These are phyloP conservation scores for Phytopythium sindhum DNA, from an alignment of 352 stramenopile genomes.

Conservation along the genomic window DNA sequence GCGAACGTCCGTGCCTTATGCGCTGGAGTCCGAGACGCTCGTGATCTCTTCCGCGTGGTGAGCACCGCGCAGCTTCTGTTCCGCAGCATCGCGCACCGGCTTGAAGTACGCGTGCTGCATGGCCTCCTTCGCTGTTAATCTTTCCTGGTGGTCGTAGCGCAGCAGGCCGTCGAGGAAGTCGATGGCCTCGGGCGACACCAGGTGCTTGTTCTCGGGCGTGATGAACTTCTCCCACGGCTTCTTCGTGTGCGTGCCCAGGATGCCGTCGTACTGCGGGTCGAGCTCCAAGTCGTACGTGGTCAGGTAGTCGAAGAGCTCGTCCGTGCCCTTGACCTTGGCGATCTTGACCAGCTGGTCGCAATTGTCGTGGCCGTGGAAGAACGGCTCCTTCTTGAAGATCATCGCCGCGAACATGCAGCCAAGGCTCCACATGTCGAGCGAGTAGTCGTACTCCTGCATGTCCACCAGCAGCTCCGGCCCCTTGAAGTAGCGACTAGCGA, in stretches of 20 bases:
- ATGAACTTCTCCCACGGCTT: conserved; percentile 99
- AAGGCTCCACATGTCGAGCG: conserved; percentile 98
- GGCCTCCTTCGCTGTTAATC: conserved; percentile 97
- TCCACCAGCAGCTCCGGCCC: conserved; percentile 98
- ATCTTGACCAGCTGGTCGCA: conserved; percentile 99
- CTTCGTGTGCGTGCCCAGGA: conserved; percentile 96
- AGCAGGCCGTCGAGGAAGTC: conserved; percentile 90
- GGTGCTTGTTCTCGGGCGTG: conserved; percentile 96
- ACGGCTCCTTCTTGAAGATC: conserved; percentile 99
- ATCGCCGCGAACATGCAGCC: conserved; percentile 99
- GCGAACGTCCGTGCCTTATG: conserved; percentile 28
- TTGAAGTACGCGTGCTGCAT: conserved; percentile 99
- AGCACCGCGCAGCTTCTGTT: conserved; percentile 59
- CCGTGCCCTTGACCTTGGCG: conserved; percentile 96
- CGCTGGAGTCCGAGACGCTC: conserved; percentile 72
- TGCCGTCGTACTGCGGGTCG: conserved; percentile 98
- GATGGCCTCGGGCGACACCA: conserved; percentile 95
- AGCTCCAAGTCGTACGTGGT: conserved; percentile 99
- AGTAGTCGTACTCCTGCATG: conserved; percentile 99
- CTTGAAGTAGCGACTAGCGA: conserved; percentile 99
- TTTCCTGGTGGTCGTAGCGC: conserved; percentile 96
- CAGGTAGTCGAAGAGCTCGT: conserved; percentile 98
- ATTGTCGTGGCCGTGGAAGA: conserved; percentile 99
- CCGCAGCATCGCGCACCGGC: conserved; percentile 80
- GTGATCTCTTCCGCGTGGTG: conserved; percentile 68